Conservation (phyloP, 2,329 filamentous ascomycete genomes). For the Hypoxylon sp. region DNA sequence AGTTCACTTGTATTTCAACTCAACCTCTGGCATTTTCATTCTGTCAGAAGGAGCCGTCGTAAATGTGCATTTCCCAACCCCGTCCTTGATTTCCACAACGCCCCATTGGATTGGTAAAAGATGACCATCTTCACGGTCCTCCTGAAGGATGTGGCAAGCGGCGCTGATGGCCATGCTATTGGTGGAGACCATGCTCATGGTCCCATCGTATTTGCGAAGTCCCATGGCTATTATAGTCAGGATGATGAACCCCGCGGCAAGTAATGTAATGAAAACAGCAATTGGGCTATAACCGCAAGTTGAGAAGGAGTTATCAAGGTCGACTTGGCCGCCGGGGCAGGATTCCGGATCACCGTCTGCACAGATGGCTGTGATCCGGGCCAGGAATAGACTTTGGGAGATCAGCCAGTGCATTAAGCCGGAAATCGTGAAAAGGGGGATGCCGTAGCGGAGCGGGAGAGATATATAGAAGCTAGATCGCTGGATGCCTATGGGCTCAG, state of each 20-base stretch:
- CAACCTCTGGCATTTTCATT: slow-evolving; percentile 4
- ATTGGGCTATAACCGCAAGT: slow-evolving; percentile 28
- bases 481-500: slow-evolving; percentile 59
- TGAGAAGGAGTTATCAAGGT: slow-evolving; percentile 29
- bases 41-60: slow-evolving; percentile 38
- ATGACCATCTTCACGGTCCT: slow-evolving; percentile 48
- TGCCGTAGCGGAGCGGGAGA: slow-evolving; percentile 61
- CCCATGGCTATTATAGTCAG: slow-evolving; percentile 44
- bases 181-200: slow-evolving; percentile 54
- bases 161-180: slow-evolving; percentile 55
- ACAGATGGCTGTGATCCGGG: slow-evolving; percentile 39
- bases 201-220: slow-evolving; percentile 51
- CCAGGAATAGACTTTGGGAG: slow-evolving; percentile 63
- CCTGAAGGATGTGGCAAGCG: slow-evolving; percentile 48
- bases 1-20: slow-evolving; percentile 5
- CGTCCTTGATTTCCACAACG: slow-evolving; percentile 46
- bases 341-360: slow-evolving; percentile 9
- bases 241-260: slow-evolving; percentile 33
- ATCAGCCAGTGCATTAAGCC: slow-evolving; percentile 64
- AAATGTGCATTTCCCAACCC: slow-evolving; percentile 45
- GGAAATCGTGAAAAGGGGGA: slow-evolving; percentile 57
- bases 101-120: slow-evolving; percentile 51
- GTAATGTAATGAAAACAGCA: slow-evolving; percentile 35
- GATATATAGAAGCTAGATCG: slow-evolving; percentile 62
- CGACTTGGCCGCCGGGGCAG: slow-evolving; percentile 15